Percentiles rank a stretch among this genome's conserved stretches.
Conservation (phyloP, 2,329 filamentous ascomycete species). For the Penicillium psychrosexuale region DNA sequence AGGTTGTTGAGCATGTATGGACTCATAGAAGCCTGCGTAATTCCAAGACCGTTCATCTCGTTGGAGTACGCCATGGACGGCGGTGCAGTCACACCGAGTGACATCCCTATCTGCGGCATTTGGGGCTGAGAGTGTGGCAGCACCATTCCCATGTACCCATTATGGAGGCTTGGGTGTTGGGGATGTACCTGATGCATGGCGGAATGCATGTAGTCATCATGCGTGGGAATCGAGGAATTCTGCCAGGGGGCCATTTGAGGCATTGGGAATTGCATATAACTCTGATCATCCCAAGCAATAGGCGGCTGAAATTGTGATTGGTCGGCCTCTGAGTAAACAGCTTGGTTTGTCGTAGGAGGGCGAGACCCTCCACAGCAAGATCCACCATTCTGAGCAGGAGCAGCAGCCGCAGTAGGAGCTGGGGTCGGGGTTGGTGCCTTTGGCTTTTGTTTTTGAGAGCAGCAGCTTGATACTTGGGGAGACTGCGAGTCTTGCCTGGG, state of each 20-base stretch:
- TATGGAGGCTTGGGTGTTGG: neutral
- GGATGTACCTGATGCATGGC: neutral
- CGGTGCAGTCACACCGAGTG: slow-evolving; percentile 11
- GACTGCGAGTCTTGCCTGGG: neutral
- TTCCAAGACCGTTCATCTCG: slow-evolving; percentile 16
- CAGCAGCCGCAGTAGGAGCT: neutral
- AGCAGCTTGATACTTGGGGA: slow-evolving; percentile 23
- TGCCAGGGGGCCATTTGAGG: slow-evolving; percentile 25
- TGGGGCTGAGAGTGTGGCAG: neutral
- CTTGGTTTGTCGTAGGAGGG: neutral
- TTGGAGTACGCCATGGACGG: slow-evolving; percentile 14
- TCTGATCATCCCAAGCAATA: slow-evolving; percentile 11
- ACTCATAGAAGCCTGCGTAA: slow-evolving; percentile 17
- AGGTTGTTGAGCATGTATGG: slow-evolving; percentile 9
- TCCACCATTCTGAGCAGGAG: slow-evolving; percentile 9
- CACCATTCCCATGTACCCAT: slow-evolving; percentile 3
- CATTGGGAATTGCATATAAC: slow-evolving; percentile 15
- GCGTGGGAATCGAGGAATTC: slow-evolving; percentile 14
- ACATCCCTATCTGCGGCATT: neutral
- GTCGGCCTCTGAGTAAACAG: neutral
- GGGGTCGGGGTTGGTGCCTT: slow-evolving; percentile 4
- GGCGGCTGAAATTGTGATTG: slow-evolving; percentile 7
- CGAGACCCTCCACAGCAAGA: slow-evolving; percentile 30
- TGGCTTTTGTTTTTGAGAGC: slow-evolving; percentile 20
- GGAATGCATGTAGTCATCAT: slow-evolving; percentile 15